A percentile compares a stretch with the other conserved stretches of the same genome.
phyloP scores from a whole-genome alignment of 805 yeast genomes.

The Pichia pseudocactophila region DNA sequence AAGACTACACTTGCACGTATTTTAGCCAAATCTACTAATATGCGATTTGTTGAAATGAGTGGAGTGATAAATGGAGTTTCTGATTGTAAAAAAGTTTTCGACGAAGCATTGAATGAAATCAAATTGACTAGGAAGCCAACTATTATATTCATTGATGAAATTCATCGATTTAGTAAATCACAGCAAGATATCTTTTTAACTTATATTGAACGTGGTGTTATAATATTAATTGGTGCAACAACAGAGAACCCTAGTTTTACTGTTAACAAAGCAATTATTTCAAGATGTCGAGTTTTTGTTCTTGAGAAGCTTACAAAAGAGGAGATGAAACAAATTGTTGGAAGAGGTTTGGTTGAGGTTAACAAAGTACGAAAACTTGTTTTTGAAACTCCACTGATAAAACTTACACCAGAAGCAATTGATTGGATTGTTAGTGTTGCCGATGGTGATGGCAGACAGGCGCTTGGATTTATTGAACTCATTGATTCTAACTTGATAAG shows the following conservation, averaged over 20 bases:
- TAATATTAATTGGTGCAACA: slow-evolving; percentile 89
- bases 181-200: slow-evolving; percentile 89
- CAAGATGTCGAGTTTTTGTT: slow-evolving; percentile 76
- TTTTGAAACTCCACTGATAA: slow-evolving; percentile 39
- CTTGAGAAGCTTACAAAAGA: slow-evolving; percentile 41
- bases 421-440: slow-evolving; percentile 65
- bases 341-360: slow-evolving; percentile 48
- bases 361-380: slow-evolving; percentile 53
- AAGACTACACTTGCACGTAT: slow-evolving; percentile 69
- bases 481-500: slow-evolving; percentile 43
- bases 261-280: slow-evolving; percentile 70
- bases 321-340: slow-evolving; percentile 46
- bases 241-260: slow-evolving; percentile 90
- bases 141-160: slow-evolving; percentile 82
- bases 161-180: slow-evolving; percentile 74
- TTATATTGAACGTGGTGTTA: slow-evolving; percentile 73
- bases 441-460: slow-evolving; percentile 84
- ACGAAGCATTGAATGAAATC: slow-evolving; percentile 38
- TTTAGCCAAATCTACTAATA: slow-evolving; percentile 44
- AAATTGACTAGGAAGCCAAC: slow-evolving; percentile 44
- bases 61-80: slow-evolving; percentile 67
- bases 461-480: slow-evolving; percentile 72
- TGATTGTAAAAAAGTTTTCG: slow-evolving; percentile 59
- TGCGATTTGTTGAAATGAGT: slow-evolving; percentile 68
- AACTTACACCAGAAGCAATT: slow-evolving; percentile 46